phyloP scores from a whole-genome alignment of 176 grass and related monocot genomes.

The Aegilops tauschii region DNA sequence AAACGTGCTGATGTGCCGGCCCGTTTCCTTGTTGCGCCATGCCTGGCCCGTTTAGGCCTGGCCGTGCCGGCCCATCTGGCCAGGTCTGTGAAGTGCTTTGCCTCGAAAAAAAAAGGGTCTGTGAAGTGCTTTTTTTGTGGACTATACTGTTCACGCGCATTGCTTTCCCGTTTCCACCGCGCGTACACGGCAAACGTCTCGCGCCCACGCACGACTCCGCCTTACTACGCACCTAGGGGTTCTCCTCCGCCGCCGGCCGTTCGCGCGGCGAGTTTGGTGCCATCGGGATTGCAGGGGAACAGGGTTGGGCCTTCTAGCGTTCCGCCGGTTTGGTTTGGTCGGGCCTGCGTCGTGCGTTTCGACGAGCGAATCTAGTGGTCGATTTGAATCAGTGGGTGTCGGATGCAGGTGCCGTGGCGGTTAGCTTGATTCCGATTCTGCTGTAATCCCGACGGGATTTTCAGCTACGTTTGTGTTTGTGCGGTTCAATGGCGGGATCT shows the following conservation, averaged over 20 bases:
- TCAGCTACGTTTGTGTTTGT: not conserved
- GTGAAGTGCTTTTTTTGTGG: too few relatives aligned
- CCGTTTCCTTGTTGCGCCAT: too few relatives aligned
- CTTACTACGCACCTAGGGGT: not conserved
- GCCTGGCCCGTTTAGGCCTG: too few relatives aligned
- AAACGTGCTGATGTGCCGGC: too few relatives aligned
- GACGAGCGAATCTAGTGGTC: not conserved
- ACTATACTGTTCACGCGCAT: too few relatives aligned
- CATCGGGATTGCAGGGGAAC: not conserved
- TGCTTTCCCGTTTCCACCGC: not conserved
- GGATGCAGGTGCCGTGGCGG: not conserved
- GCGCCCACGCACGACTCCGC: not conserved
- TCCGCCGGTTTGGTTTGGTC: not conserved
- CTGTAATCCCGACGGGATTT: not conserved
- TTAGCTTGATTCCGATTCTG: not conserved
- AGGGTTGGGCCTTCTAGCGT: constrained; percentile 1
- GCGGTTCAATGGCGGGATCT: constrained; percentile 46
- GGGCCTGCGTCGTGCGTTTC: not conserved
- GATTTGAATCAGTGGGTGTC: not conserved
- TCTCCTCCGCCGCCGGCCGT: not conserved
- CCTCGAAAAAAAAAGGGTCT: too few relatives aligned
- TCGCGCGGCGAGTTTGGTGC: not conserved
- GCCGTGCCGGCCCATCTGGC: too few relatives aligned
- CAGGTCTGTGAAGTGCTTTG: too few relatives aligned
- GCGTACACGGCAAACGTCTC: not conserved